phyloP scores from a whole-genome alignment of 495 filamentous ascomycete genomes.

The Pyronema domesticum region DNA sequence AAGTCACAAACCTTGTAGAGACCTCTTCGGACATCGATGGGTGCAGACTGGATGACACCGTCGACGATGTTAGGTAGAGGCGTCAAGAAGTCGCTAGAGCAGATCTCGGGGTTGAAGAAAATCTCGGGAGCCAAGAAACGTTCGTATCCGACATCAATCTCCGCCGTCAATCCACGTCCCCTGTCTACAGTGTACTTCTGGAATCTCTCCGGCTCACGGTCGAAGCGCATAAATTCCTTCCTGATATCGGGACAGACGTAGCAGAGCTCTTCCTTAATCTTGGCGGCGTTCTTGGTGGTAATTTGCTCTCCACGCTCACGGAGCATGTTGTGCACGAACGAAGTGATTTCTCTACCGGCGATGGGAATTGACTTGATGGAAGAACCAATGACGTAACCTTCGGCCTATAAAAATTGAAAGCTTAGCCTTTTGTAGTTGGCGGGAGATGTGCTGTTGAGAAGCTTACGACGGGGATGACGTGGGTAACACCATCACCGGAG shows the following conservation, averaged over 20 bases:
- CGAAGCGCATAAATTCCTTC: slow-evolving; percentile 87
- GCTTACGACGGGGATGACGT: slow-evolving; percentile 73
- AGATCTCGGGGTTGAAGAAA: slow-evolving; percentile 99
- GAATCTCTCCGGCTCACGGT: slow-evolving; percentile 79
- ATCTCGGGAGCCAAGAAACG: slow-evolving; percentile 96
- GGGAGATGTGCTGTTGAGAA: neutral
- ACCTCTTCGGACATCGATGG: slow-evolving; percentile 89
- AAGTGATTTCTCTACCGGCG: slow-evolving; percentile 91
- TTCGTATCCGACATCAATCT: slow-evolving; percentile 90
- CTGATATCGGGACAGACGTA: slow-evolving; percentile 97
- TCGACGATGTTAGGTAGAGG: slow-evolving; percentile 87
- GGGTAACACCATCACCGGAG: slow-evolving; percentile 92
- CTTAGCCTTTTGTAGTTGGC: neutral
- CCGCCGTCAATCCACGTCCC: slow-evolving; percentile 68
- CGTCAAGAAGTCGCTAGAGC: slow-evolving; percentile 93
- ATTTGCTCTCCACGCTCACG: slow-evolving; percentile 93
- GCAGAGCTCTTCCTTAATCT: slow-evolving; percentile 95
- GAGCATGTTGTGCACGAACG: slow-evolving; percentile 90
- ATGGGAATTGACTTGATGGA: slow-evolving; percentile 98
- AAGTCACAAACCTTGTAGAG: slow-evolving; percentile 54
- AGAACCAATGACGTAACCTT: slow-evolving; percentile 96
- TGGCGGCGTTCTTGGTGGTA: slow-evolving; percentile 91
- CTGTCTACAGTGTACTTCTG: slow-evolving; percentile 70
- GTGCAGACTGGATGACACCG: slow-evolving; percentile 87
- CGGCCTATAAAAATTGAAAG: slow-evolving; percentile 32